These are phyloP conservation scores for Tricharina praecox DNA, from an alignment of 495 filamentous ascomycete species.

Conservation along the genomic window DNA sequence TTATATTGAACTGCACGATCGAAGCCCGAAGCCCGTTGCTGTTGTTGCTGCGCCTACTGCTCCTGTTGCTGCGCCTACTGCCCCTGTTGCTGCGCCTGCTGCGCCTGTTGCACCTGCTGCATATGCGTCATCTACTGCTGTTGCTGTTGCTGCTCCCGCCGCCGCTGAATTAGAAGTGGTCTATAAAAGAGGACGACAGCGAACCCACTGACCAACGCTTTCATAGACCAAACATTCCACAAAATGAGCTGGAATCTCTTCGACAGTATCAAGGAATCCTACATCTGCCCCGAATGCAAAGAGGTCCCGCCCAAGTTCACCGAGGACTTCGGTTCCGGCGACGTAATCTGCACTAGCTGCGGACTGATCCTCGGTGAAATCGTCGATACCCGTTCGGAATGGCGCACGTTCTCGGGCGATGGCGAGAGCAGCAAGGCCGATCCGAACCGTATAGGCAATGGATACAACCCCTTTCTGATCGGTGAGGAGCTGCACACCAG, in stretches of 20 bases:
- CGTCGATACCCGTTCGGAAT: conserved; percentile 86
- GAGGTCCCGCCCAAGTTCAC: conserved; percentile 71
- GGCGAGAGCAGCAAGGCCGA: conserved; percentile 68
- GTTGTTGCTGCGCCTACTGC: no score
- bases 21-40: no score
- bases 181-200: background rate
- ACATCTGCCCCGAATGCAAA: conserved; percentile 65
- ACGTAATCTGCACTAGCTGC: conserved; percentile 76
- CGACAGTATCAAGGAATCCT: background rate
- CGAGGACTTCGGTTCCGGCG: conserved; percentile 73
- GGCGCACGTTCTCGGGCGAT: conserved; percentile 93
- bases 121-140: no score
- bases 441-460: conserved; percentile 88
- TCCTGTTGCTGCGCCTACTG: no score
- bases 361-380: conserved; percentile 71
- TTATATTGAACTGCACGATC: no score
- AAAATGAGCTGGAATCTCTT: background rate
- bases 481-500: conserved; percentile 76
- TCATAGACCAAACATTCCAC: background rate
- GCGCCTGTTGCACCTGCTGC: no score
- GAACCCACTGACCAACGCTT: background rate
- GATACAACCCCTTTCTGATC: conserved; percentile 59
- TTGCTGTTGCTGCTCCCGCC: no score
- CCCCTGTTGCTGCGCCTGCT: no score
- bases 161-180: background rate